Conservation (phyloP, 169 alveolate species). For the Cystoisospora suis region DNA sequence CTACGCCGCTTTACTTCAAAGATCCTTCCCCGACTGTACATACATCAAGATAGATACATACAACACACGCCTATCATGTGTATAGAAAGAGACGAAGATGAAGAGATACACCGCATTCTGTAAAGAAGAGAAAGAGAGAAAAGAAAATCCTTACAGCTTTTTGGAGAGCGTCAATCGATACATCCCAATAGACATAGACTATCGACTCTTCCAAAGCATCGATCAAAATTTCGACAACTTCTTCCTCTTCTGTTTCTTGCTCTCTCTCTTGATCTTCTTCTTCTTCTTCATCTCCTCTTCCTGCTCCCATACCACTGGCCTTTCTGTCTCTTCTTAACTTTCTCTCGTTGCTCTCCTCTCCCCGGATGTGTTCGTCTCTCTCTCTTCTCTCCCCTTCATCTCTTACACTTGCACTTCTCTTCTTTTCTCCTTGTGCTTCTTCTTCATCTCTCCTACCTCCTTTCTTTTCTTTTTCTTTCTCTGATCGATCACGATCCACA, state of each 20-base stretch:
- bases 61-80: not conserved
- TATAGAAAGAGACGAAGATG: not conserved
- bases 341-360: not conserved
- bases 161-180: not conserved
- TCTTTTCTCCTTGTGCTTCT: too few relatives aligned
- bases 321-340: not conserved
- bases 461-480: not conserved
- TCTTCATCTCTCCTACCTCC: not conserved
- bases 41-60: not conserved
- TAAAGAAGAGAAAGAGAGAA: not conserved
- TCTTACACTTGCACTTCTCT: not conserved
- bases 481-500: not conserved
- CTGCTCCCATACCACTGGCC: not conserved
- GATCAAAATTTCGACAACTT: not conserved
- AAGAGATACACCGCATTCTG: not conserved
- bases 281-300: not conserved
- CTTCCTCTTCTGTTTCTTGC: not conserved
- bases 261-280: not conserved
- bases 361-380: not conserved
- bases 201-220: not conserved
- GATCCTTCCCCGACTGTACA: not conserved
- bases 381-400: not conserved
- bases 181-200: slow-evolving; percentile 4
- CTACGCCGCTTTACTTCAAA: not conserved
- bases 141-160: not conserved